These are phyloP conservation scores for Cynanchum wilfordii DNA, from an alignment of 257 asterid species.

Conservation along the genomic window DNA sequence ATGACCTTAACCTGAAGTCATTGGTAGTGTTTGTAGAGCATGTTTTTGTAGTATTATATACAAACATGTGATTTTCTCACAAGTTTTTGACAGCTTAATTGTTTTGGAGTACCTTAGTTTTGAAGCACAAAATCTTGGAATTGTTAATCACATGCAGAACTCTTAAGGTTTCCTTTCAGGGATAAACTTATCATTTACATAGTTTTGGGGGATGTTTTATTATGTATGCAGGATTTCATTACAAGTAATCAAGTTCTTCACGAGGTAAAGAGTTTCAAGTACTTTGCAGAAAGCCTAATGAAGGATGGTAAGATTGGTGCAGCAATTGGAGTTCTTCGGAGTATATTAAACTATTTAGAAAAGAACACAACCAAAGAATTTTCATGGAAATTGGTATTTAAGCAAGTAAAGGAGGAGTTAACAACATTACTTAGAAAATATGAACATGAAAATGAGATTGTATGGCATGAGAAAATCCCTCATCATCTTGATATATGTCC, in stretches of 20 bases:
- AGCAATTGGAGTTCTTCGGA: conserved; percentile 50
- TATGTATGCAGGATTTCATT: conserved; percentile 49
- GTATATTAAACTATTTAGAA: conserved; percentile 29
- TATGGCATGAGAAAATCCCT: conserved; percentile 51
- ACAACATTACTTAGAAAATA: conserved; percentile 34
- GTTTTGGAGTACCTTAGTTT: neutral
- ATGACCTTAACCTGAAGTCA: neutral
- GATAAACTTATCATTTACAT: no score
- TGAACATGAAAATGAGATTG: conserved; percentile 58
- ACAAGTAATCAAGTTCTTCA: conserved; percentile 36
- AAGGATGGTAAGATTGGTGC: conserved; percentile 42
- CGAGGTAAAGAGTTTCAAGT: conserved; percentile 44
- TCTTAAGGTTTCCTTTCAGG: no score
- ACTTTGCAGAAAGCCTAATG: conserved; percentile 40
- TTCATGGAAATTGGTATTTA: conserved; percentile 36
- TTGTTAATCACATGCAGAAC: neutral
- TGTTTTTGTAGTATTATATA: no score
- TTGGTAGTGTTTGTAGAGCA: neutral
- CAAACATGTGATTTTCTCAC: neutral
- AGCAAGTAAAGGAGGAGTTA: conserved; percentile 35
- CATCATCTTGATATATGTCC: conserved; percentile 29
- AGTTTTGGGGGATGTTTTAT: neutral
- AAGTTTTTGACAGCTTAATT: neutral
- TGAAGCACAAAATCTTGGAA: neutral
- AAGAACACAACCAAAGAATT: conserved; percentile 44